phyloP scores from a whole-genome alignment of 257 asterid species.

The Haberlea rhodopensis region DNA sequence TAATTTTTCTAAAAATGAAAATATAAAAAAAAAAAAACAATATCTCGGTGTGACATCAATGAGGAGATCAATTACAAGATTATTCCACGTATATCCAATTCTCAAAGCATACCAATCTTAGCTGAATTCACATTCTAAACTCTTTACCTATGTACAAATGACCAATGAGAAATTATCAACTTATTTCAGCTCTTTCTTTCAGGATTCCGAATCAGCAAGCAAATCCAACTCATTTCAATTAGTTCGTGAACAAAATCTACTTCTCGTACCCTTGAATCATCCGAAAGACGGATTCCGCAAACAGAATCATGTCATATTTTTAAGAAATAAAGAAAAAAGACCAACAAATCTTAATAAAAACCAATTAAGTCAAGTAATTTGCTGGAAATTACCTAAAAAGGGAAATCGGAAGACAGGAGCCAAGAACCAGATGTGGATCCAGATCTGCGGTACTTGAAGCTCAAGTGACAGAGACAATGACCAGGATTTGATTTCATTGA shows the following conservation, averaged over 20 bases:
- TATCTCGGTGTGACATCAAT: too few relatives aligned
- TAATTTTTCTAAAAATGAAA: too few relatives aligned
- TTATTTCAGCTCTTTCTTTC: not conserved
- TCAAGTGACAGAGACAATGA: not conserved
- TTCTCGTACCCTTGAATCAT: not conserved
- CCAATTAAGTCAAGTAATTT: constrained; percentile 24
- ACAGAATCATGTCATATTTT: not conserved
- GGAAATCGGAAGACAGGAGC: constrained; percentile 15
- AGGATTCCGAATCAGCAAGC: not conserved
- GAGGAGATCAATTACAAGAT: too few relatives aligned
- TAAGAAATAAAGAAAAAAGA: not conserved
- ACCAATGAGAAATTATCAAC: not conserved
- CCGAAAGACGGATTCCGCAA: constrained; percentile 2
- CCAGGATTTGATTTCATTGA: not conserved
- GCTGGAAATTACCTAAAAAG: constrained; percentile 29
- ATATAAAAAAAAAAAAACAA: too few relatives aligned
- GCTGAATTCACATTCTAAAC: too few relatives aligned
- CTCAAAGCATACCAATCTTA: too few relatives aligned
- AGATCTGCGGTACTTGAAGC: constrained; percentile 37
- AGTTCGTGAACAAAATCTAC: not conserved
- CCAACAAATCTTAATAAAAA: constrained; percentile 4
- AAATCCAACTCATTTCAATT: not conserved
- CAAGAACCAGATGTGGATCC: constrained; percentile 41
- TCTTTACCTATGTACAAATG: not conserved
- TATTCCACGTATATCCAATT: too few relatives aligned